These are phyloP conservation scores for Amanita pseudoporphyria DNA, from an alignment of 768 basidiomycete species.

Conservation along the genomic window DNA sequence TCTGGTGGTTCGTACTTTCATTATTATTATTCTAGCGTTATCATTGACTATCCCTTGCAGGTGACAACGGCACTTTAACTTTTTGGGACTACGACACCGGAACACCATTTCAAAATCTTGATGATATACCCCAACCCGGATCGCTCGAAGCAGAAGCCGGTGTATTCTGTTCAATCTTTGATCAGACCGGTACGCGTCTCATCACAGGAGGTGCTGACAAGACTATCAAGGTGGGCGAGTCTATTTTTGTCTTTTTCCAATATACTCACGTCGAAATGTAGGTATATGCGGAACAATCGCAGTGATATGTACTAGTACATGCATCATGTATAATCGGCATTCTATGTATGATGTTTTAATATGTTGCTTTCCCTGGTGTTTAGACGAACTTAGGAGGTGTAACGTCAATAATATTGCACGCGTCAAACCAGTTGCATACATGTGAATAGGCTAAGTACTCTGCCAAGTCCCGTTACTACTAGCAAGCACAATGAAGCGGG, in stretches of 20 bases:
- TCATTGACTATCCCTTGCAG: conserved; percentile 2
- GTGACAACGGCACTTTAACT: conserved; percentile 82
- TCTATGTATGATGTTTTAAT: background rate
- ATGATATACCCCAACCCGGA: conserved; percentile 95
- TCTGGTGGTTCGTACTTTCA: conserved; percentile 65
- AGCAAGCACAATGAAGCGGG: background rate
- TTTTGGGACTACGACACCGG: conserved; percentile 97
- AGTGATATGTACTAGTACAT: conserved; percentile 21
- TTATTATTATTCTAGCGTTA: background rate
- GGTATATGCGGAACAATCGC: conserved; percentile 66
- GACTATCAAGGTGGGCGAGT: conserved; percentile 78
- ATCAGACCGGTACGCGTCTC: conserved; percentile 86
- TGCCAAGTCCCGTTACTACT: conserved; percentile 1
- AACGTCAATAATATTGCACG: background rate
- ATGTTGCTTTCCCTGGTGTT: background rate
- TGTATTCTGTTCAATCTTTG: conserved; percentile 95
- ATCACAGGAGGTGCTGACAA: conserved; percentile 98
- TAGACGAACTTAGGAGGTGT: background rate
- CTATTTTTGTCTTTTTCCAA: background rate
- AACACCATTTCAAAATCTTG: conserved; percentile 87
- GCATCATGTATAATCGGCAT: background rate
- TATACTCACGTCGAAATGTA: conserved; percentile 9
- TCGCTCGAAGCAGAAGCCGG: conserved; percentile 96
- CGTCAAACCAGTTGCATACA: background rate
- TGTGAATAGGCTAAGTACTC: conserved; percentile 8